A percentile compares a stretch with the other conserved stretches of the same genome.
Evolutionary conservation across 1,139 yeast genomes (phyloP).

Genomic region (Blastobotrys arbuscula): DNA sequence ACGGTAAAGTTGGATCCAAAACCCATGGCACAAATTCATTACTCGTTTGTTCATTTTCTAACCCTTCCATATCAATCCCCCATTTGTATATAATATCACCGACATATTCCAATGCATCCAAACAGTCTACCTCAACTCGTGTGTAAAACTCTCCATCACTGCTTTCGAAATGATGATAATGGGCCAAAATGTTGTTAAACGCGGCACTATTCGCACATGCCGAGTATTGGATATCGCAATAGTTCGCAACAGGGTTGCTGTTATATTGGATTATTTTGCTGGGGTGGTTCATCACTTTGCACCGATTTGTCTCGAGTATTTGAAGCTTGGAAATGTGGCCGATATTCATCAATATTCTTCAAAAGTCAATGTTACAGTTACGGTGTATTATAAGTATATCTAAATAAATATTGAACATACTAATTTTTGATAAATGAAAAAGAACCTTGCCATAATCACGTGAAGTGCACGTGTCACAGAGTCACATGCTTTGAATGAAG

Average conservation of each 20-base stretch:
- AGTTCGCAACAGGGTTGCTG: not conserved
- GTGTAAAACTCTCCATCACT: slow-evolving; percentile 7
- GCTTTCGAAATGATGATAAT: slow-evolving; percentile 15
- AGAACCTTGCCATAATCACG: too few species aligned
- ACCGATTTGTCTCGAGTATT: slow-evolving; percentile 11
- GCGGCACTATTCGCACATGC: slow-evolving; percentile 9
- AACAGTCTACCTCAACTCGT: slow-evolving; percentile 10
- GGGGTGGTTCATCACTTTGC: slow-evolving; percentile 20
- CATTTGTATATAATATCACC: slow-evolving; percentile 19
- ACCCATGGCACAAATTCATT: slow-evolving; percentile 18
- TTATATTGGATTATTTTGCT: slow-evolving; percentile 12
- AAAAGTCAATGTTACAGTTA: too few species aligned
- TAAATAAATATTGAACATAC: too few species aligned
- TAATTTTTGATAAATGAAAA: too few species aligned
- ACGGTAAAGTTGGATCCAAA: slow-evolving; percentile 15
- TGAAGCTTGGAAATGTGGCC: not conserved
- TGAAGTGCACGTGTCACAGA: too few species aligned
- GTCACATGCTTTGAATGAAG: too few species aligned
- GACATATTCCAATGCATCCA: slow-evolving; percentile 5
- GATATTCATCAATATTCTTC: not conserved
- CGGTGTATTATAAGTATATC: too few species aligned
- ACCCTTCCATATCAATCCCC: slow-evolving; percentile 8
- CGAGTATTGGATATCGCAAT: not conserved
- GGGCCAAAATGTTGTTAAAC: slow-evolving; percentile 11
- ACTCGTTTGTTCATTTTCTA: not conserved